phyloP scores from a whole-genome alignment of 2,329 filamentous ascomycete species.

The Teratosphaeria epicoccoides region DNA sequence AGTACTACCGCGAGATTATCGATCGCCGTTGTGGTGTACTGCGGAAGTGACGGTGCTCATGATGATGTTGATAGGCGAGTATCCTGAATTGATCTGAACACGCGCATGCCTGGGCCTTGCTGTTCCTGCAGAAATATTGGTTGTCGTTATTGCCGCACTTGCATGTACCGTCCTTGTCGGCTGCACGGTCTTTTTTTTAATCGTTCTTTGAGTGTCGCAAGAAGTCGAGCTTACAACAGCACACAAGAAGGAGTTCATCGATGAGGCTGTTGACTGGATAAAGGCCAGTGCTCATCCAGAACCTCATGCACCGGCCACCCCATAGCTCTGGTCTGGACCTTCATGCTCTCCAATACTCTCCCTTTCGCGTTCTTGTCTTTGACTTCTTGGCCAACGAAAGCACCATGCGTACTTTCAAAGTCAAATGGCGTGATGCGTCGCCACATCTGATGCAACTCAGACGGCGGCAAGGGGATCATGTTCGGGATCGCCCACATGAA shows the following conservation, averaged over 20 bases:
- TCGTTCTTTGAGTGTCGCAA: no score
- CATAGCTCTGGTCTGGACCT: conserved; percentile 50
- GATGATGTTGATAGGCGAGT: neutral
- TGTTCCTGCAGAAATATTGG: no score
- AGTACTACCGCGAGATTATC: conserved; percentile 1
- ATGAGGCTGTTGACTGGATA: no score
- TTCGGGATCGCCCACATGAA: conserved; percentile 75
- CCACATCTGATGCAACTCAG: conserved; percentile 61
- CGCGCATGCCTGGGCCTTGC: no score
- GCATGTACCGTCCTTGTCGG: no score
- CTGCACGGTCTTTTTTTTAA: no score
- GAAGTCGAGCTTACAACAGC: no score
- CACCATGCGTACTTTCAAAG: conserved; percentile 58
- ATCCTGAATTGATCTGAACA: no score
- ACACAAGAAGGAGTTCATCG: no score
- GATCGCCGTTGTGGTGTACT: neutral
- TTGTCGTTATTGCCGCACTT: no score
- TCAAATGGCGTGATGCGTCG: conserved; percentile 48
- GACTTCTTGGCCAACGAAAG: conserved; percentile 55
- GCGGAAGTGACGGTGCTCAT: neutral
- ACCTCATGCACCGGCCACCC: conserved; percentile 18
- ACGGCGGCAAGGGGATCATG: conserved; percentile 57
- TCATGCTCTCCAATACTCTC: conserved; percentile 63
- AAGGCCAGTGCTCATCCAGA: conserved; percentile 12
- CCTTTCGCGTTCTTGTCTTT: conserved; percentile 45